phyloP scores from a whole-genome alignment of 345 rosid genomes.

The Populus tremula region DNA sequence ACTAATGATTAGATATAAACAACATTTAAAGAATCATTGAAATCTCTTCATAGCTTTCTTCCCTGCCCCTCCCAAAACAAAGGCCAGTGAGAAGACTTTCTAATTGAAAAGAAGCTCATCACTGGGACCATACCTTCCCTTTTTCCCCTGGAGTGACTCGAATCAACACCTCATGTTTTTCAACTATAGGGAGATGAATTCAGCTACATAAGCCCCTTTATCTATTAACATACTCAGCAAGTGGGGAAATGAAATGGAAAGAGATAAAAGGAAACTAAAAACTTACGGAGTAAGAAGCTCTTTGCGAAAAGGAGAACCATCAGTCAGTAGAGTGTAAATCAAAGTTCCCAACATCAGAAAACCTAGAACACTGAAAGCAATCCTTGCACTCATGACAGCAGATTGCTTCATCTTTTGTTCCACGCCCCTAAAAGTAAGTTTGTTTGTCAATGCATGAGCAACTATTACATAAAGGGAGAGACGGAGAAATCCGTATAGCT shows the following conservation, averaged over 20 bases:
- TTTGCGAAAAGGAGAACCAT: constrained; percentile 83
- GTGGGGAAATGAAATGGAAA: neutral
- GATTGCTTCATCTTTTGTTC: constrained; percentile 45
- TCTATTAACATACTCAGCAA: too few relatives aligned
- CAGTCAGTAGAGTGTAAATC: constrained; percentile 57
- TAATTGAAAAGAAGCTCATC: neutral
- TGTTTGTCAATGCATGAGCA: constrained; percentile 2
- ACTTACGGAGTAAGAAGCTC: constrained; percentile 85
- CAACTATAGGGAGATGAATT: neutral
- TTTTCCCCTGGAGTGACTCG: neutral
- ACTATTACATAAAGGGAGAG: neutral
- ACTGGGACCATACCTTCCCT: neutral
- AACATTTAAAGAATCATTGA: neutral
- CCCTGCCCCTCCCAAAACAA: neutral
- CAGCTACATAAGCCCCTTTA: neutral
- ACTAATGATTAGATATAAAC: neutral
- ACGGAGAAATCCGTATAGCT: neutral
- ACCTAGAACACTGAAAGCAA: constrained; percentile 60
- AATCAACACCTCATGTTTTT: neutral
- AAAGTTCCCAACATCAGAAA: constrained; percentile 69
- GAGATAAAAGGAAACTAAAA: neutral
- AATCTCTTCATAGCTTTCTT: neutral
- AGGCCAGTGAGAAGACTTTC: neutral
- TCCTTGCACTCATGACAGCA: constrained; percentile 51
- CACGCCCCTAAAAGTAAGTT: constrained; percentile 37